Base-by-base conservation (phyloP, 1,139 yeast species). In the Pichia sp. region DNA sequence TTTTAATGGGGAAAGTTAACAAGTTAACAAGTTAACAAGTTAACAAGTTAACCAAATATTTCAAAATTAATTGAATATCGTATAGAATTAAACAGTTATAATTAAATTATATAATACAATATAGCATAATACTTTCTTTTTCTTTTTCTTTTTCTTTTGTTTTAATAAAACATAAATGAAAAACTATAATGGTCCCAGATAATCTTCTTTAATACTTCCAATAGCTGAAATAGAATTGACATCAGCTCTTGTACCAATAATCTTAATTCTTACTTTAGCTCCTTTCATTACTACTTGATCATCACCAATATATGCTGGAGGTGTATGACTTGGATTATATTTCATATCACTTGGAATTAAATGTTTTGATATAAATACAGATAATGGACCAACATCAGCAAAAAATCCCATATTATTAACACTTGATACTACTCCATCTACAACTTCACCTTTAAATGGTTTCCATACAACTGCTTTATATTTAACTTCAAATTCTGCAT, bases 361-460 rank as follows among this genome's bases (percentile, higher is more conserved):
- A 70, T 90, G 97, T 36, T 95, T 89, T 44, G 96, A 86, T 30
- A 92, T 95, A 68, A 92, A 94, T 42, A 92, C 97, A 34, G 92
- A 83, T 63, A 92, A 74, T 8, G 99, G 99, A 0, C 98, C 99
- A 32, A 92, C 98, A 66, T 92, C 97, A 39, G 96, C 97, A 65
- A 92, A 92, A 59, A 92, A 89, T 11, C 99, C 99, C 84, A 92
- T 86, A 64, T 88, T 88, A 65, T 90, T 88, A 49, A 95, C 97
- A 38, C 90, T 86, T 18, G 96, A 85, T 27, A 92, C 98, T 39
- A 90, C 82, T 3, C 95, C 98, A 67, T 92, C 98, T 34, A 92
- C 97, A 5, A 92, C 98, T 68, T 92, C 98, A 34, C 97, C 97
- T 68, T 90, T 92, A 71, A 92, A 94, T 2, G 99, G 98, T 63